Evolutionary conservation across 768 basidiomycete genomes (phyloP), one percentile per base, ranked within the genome.

Genomic region (Lyophyllum decastes): DNA sequence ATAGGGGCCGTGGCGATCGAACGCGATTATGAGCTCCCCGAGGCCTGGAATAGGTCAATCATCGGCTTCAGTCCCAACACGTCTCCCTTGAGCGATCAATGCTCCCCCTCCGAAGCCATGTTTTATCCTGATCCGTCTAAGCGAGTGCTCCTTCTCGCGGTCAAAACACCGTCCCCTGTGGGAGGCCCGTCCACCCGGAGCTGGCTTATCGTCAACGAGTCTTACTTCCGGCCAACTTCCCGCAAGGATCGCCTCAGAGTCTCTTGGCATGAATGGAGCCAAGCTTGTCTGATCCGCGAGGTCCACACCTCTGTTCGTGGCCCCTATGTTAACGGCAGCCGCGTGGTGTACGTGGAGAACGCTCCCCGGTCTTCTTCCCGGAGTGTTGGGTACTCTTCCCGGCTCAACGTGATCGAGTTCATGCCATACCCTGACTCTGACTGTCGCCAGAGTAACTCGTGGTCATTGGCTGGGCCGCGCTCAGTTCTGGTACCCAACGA

Each of bases 21-120:
- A 54, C 79, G 81, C 56, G 79, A 82, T 54, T 85, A 84, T 65
- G 82, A 86, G 61, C 77, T 88, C 22, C 83, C 86, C 1, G 76
- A 74, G 38, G 72, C 73, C 26, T 88, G 84, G 85, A 70, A 61
- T 46, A 72, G 72, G 38, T 78, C 77, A 14, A 69, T 68, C 26
- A 70, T 86, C 61, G 77, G 74, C 33, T 81, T 86, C 60, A 73
- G 75, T 48, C 76, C 76, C 1, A 85, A 87, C 59, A 72, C 70
- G 12, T 76, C 81, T 38, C 72, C 78, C 8, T 73, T 69, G 59
- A 67, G 61, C 46, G 77, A 80, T 25, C 56, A 71, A 26, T 52
- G 66, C 3, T 68, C 75, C 1, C 68, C 74, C 26, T 64, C 78
- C 2, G 78, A 70, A 46, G 80, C 83, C 8, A 67, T 86, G n/a